Conservation (phyloP, 352 stramenopile genomes). For the Phytophthora citrophthora region DNA sequence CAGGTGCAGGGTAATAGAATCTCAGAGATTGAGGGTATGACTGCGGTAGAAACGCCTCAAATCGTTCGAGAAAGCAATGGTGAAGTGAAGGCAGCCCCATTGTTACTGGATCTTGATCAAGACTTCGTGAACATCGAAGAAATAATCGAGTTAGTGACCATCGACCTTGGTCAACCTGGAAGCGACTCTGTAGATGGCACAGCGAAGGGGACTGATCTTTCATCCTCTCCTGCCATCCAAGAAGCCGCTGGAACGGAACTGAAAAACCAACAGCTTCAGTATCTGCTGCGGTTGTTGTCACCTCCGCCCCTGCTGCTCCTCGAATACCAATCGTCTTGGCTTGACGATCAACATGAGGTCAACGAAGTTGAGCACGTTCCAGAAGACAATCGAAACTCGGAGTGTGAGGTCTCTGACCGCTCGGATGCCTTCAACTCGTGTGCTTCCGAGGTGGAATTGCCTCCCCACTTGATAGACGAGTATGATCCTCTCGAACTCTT, state of each 20-base stretch:
- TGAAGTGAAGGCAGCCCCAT: too few species aligned
- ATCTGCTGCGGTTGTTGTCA: neutral
- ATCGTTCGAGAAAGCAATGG: too few species aligned
- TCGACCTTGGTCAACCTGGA: conserved; percentile 5
- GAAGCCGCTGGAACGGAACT: neutral
- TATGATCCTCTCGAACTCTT: neutral
- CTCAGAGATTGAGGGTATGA: too few species aligned
- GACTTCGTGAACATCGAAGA: neutral
- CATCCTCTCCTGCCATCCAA: neutral
- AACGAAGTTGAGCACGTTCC: neutral
- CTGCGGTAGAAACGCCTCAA: too few species aligned
- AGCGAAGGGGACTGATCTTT: neutral
- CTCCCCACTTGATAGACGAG: too few species aligned
- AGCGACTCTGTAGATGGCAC: too few species aligned
- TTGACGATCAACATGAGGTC: neutral
- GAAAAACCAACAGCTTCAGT: too few species aligned
- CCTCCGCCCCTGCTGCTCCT: conserved; percentile 17
- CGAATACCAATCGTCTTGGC: conserved; percentile 13
- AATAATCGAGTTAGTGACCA: conserved; percentile 5
- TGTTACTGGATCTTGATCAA: too few species aligned
- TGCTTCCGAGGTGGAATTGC: conserved; percentile 19
- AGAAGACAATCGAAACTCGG: conserved; percentile 16
- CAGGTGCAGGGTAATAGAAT: too few species aligned
- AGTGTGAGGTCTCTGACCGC: conserved; percentile 20
- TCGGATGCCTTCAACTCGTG: conserved; percentile 35